Evolutionary conservation across 306 rosid species (phyloP).

Genomic region (Dalbergia cultrata): DNA sequence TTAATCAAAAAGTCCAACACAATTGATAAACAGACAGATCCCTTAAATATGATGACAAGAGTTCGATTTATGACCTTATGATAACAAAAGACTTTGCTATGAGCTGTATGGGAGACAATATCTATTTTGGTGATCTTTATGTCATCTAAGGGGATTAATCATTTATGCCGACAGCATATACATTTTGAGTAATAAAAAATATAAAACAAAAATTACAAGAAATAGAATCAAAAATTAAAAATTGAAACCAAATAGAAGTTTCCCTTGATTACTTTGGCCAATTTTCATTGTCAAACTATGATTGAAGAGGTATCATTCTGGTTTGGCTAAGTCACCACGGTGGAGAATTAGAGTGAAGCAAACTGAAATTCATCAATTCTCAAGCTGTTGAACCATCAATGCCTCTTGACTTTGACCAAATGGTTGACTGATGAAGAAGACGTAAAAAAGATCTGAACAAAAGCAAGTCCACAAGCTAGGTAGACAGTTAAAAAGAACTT

Average conservation of each 20-base stretch:
- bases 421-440: conserved; percentile 47
- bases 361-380: neutral
- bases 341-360: neutral
- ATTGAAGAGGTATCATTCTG: neutral
- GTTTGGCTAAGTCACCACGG: neutral
- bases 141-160: too few species aligned
- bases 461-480: conserved; percentile 39
- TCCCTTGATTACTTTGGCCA: neutral
- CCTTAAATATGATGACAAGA: too few species aligned
- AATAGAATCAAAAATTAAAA: too few species aligned
- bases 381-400: conserved; percentile 7
- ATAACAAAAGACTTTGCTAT: too few species aligned
- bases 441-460: conserved; percentile 9
- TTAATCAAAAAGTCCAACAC: too few species aligned
- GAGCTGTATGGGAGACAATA: too few species aligned
- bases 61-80: too few species aligned
- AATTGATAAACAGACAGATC: too few species aligned
- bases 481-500: conserved; percentile 33
- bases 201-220: too few species aligned
- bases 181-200: too few species aligned
- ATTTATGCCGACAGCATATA: too few species aligned
- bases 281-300: neutral
- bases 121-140: too few species aligned
- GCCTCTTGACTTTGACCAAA: conserved; percentile 51
- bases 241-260: neutral